Percentiles rank a stretch among this genome's conserved stretches.
Conservation (phyloP, 768 basidiomycete species). For the Clavaria fumosa region DNA sequence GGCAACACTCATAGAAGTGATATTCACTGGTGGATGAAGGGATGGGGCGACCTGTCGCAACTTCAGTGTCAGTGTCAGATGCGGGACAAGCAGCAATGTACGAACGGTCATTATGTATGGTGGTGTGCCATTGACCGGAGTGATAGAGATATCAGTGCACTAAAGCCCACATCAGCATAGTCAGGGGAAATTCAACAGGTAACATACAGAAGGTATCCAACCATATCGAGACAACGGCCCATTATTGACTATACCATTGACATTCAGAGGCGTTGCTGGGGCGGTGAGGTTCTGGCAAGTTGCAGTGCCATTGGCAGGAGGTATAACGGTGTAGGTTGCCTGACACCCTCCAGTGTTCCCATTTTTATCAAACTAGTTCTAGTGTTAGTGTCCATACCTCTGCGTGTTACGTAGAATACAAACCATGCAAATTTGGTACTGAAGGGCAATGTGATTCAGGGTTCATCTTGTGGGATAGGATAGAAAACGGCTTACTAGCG, state of each 20-base stretch:
- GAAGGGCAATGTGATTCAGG: conserved; percentile 4
- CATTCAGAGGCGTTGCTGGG: conserved; percentile 26
- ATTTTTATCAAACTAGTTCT: conserved; percentile 34
- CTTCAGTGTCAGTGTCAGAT: no score
- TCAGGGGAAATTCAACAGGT: neutral
- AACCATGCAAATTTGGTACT: conserved; percentile 62
- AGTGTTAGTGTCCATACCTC: neutral
- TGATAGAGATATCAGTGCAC: conserved; percentile 43
- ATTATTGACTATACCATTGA: conserved; percentile 26
- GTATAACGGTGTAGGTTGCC: conserved; percentile 39
- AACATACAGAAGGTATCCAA: conserved; percentile 20
- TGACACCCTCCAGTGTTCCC: conserved; percentile 51
- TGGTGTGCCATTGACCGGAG: conserved; percentile 39
- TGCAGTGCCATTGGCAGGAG: conserved; percentile 21
- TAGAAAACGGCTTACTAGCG: conserved; percentile 21
- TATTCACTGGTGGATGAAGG: conserved; percentile 44
- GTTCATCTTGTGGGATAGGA: conserved; percentile 2
- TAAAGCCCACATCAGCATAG: conserved; percentile 16
- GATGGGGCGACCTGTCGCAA: no score
- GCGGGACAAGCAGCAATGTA: conserved; percentile 1
- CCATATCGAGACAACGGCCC: conserved; percentile 45
- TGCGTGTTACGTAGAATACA: conserved; percentile 4
- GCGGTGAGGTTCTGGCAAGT: conserved; percentile 38
- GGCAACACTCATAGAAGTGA: conserved; percentile 27
- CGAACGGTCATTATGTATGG: conserved; percentile 44